These are phyloP conservation scores for Sclerotinia borealis DNA, from an alignment of 2,329 filamentous ascomycete species.

Conservation along the genomic window DNA sequence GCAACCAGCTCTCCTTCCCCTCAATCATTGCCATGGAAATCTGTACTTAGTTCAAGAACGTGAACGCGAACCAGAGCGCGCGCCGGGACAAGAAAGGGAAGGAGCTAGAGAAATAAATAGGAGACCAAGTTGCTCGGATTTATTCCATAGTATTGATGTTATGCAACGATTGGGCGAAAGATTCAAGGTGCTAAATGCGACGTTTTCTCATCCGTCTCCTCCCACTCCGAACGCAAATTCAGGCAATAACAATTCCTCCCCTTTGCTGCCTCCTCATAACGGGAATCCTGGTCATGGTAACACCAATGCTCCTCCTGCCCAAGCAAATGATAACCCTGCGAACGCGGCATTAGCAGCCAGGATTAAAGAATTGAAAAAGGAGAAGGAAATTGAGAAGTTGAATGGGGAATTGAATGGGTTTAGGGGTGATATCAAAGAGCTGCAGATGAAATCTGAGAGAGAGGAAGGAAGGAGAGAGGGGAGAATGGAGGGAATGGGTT, in stretches of 20 bases:
- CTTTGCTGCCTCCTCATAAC: too few relatives aligned
- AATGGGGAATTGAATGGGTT: not conserved
- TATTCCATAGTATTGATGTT: not conserved
- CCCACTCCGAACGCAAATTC: not conserved
- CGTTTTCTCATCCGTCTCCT: not conserved
- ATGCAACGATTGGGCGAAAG: slow-evolving; percentile 1
- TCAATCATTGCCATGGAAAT: not conserved
- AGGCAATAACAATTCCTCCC: not conserved
- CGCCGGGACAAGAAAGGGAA: not conserved
- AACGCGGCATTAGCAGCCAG: not conserved
- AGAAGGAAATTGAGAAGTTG: not conserved
- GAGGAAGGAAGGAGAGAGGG: not conserved
- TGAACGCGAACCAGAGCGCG: not conserved
- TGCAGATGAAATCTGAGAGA: not conserved
- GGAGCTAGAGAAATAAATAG: not conserved
- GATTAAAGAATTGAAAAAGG: not conserved
- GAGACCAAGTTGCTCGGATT: not conserved
- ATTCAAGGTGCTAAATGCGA: not conserved
- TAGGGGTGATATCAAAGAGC: not conserved
- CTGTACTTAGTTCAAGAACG: not conserved
- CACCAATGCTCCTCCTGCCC: not conserved
- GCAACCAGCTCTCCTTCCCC: not conserved
- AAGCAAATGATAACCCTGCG: not conserved
- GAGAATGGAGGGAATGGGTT: not conserved
- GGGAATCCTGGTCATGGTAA: not conserved